Evolutionary conservation across 768 basidiomycete genomes (phyloP), one percentile per base, ranked within the genome.

Genomic region (Arthromyces matolae): DNA sequence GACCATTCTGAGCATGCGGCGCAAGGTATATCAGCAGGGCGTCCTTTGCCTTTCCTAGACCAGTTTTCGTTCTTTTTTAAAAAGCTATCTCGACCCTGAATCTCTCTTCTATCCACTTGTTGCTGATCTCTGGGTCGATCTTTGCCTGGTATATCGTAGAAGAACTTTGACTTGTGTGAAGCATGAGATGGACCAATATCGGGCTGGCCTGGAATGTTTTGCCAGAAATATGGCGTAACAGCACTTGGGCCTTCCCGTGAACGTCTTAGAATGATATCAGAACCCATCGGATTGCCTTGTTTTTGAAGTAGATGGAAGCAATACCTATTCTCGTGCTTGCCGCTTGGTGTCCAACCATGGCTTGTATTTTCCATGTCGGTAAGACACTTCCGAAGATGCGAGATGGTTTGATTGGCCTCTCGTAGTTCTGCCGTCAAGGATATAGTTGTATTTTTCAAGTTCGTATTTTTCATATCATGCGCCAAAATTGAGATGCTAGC

Each of bases 1-100:
- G 8, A 18, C 1, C 69, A 59, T 12, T 84, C 81, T 44, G 78
- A 59, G 59, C 84, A 86, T 29, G 86, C 68, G 8, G 67, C 65
- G 54, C 84, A 86, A 29, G 69, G 60, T n/a, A 48, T 82, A 84
- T 50, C 34, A 9, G 35, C 52, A 12, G 53, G 37, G 16, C 19
- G 4, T 23, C 12, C 22, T 19, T 43, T n/a, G 16, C 32, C 25
- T 29, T 37, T 42, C 2, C 9, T 16, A 31, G 8, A 22, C 12
- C 8, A 14, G 22, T 25, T 35, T 29, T 39, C 24, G 23, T 47
- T 28, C 40, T 40, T 44, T 24, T 31, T 9, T 9, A 39, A 8
- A 27, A 16, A 34, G 13, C 38, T 5, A 12, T 12, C 18, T 20
- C n/a, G 27, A 2, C 24, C 20, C 8, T 8, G 3, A 33, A 10